Conservation (phyloP, 306 rosid species). For the Trichosanthes truncata region DNA sequence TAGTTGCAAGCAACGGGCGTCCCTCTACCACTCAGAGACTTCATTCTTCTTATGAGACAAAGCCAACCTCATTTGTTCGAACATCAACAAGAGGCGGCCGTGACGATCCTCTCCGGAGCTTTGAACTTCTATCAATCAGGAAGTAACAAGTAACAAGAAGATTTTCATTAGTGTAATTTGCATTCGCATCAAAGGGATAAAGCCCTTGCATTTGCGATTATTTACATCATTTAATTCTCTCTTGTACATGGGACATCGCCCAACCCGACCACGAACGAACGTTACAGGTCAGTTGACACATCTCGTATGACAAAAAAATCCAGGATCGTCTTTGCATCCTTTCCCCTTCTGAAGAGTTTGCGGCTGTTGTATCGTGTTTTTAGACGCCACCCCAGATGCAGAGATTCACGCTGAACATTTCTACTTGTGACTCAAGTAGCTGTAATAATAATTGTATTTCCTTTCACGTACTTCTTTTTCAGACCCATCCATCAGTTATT, state of each 20-base stretch:
- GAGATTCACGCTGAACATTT: conserved; percentile 13
- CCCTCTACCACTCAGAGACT: conserved; percentile 48
- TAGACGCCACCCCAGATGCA: conserved; percentile 3
- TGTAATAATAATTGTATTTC: conserved; percentile 25
- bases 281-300: conserved; percentile 17
- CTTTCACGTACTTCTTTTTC: not conserved
- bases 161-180: not conserved
- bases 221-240: conserved; percentile 15
- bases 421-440: conserved; percentile 11
- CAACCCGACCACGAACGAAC: conserved; percentile 1
- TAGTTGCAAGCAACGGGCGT: conserved; percentile 37
- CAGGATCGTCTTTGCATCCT: not conserved
- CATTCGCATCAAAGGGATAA: conserved; percentile 14
- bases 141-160: conserved; percentile 47
- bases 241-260: conserved; percentile 27
- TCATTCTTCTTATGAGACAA: conserved; percentile 42
- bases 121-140: conserved; percentile 75
- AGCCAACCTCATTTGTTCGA: conserved; percentile 36
- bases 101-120: conserved; percentile 79
- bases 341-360: conserved; percentile 17
- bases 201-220: conserved; percentile 15
- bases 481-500: not conserved
- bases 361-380: conserved; percentile 30
- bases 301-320: not conserved
- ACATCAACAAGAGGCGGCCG: conserved; percentile 43